Evolutionary conservation across 2,329 filamentous ascomycete genomes (phyloP).

Genomic region (Alternaria triticimaculans): DNA sequence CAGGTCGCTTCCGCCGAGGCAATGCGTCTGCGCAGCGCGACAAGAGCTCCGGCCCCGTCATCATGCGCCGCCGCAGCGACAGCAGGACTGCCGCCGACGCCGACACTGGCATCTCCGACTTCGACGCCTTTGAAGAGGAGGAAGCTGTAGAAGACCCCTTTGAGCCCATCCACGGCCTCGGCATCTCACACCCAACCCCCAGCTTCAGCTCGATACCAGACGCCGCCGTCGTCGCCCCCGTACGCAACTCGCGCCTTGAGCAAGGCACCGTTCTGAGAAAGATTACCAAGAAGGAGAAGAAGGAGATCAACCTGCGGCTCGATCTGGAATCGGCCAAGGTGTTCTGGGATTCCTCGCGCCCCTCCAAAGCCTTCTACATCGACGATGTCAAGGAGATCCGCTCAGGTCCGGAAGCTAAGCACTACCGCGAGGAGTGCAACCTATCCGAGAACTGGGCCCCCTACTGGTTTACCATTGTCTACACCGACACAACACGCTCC

Average conservation of each 20-base stretch:
- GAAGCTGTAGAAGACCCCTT: constrained; percentile 57
- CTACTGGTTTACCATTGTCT: constrained; percentile 90
- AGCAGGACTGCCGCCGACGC: constrained; percentile 73
- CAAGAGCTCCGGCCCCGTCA: constrained; percentile 85
- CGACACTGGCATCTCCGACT: constrained; percentile 56
- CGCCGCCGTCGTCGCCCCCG: constrained; percentile 65
- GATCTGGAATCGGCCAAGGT: constrained; percentile 87
- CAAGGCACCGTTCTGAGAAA: constrained; percentile 81
- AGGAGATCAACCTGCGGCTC: constrained; percentile 76
- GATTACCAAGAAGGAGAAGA: constrained; percentile 81
- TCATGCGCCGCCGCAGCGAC: constrained; percentile 86
- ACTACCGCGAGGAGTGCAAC: constrained; percentile 85
- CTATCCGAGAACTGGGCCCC: constrained; percentile 70
- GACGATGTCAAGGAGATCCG: constrained; percentile 95
- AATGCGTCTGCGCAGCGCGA: constrained; percentile 78
- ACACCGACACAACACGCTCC: constrained; percentile 76
- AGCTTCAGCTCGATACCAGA: constrained; percentile 50
- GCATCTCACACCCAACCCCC: constrained; percentile 44
- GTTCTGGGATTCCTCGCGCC: constrained; percentile 80
- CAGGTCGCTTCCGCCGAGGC: constrained; percentile 74
- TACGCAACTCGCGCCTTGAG: constrained; percentile 77
- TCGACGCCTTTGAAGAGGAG: constrained; percentile 59
- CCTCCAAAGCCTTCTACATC: constrained; percentile 86
- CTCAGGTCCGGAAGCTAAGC: constrained; percentile 80
- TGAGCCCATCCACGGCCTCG: constrained; percentile 50